Percentiles rank a stretch among this genome's conserved stretches.
Evolutionary conservation across 2,329 filamentous ascomycete genomes (phyloP).

Genomic region (Colletotrichum endophyticum): DNA sequence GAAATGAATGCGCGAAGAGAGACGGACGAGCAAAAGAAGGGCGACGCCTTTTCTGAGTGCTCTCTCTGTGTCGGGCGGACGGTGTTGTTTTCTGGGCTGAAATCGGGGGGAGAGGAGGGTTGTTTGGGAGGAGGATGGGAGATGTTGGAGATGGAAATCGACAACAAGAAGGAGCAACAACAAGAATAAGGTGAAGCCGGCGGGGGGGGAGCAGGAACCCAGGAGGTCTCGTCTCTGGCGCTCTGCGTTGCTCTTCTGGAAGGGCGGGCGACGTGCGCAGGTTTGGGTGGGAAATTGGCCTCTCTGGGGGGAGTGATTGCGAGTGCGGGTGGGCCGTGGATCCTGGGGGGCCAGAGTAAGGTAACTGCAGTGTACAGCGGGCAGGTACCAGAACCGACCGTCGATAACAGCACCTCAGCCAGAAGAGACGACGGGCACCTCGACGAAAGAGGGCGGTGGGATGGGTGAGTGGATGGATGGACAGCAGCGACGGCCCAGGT

Average conservation of each 20-base stretch:
- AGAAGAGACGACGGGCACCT: background rate
- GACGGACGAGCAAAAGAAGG: constrained; percentile 10
- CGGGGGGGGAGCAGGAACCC: background rate
- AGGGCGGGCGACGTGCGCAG: constrained; percentile 14
- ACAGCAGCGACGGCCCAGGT: background rate
- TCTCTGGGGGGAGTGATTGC: constrained; percentile 16
- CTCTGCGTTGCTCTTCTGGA: background rate
- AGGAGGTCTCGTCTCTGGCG: background rate
- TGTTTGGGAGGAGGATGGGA: constrained; percentile 23
- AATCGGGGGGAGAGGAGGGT: constrained; percentile 18
- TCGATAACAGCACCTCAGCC: background rate
- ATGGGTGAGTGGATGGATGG: background rate
- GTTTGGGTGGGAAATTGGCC: constrained; percentile 21
- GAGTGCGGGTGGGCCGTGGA: constrained; percentile 15
- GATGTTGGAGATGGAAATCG: constrained; percentile 17
- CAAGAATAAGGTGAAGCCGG: constrained; percentile 11
- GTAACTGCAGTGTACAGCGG: background rate
- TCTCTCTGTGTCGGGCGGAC: constrained; percentile 25
- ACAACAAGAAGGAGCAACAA: background rate
- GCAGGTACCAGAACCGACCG: background rate
- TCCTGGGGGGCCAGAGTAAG: background rate
- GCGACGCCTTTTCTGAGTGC: constrained; percentile 20
- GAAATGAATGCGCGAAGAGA: constrained; percentile 26
- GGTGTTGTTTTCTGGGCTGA: constrained; percentile 20
- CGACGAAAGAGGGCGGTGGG: background rate